A percentile compares a stretch with the other conserved stretches of the same genome.
These are phyloP conservation scores for Colletotrichum liriopes DNA, from an alignment of 2,329 filamentous ascomycete species.

Conservation along the genomic window DNA sequence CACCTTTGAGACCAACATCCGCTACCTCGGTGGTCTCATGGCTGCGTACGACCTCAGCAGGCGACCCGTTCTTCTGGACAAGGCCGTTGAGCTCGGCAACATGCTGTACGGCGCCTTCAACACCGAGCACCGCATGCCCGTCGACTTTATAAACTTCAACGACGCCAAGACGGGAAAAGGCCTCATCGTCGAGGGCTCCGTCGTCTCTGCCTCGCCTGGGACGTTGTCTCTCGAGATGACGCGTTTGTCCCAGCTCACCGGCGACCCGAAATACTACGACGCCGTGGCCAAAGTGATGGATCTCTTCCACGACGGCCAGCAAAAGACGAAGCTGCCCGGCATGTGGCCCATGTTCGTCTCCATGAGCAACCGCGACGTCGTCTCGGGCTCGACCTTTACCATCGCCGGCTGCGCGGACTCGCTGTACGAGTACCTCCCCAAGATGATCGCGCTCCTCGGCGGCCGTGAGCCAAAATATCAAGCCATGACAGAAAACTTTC, in stretches of 20 bases:
- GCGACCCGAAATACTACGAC: conserved; percentile 81
- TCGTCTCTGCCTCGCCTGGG: conserved; percentile 67
- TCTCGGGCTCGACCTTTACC: conserved; percentile 50
- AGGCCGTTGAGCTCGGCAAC: conserved; percentile 75
- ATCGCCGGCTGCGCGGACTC: conserved; percentile 60
- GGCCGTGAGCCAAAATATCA: conserved; percentile 70
- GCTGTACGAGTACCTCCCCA: conserved; percentile 59
- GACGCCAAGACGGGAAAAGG: conserved; percentile 55
- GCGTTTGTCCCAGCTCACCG: conserved; percentile 80
- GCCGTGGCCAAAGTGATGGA: conserved; percentile 79
- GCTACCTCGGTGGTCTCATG: conserved; percentile 79
- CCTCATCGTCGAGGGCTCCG: conserved; percentile 52
- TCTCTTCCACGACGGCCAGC: conserved; percentile 76
- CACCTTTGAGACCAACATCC: conserved; percentile 80
- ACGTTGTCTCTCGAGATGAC: conserved; percentile 83
- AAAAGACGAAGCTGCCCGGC: conserved; percentile 77
- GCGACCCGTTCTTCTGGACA: conserved; percentile 68
- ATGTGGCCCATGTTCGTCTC: conserved; percentile 80
- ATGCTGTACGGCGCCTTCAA: conserved; percentile 78
- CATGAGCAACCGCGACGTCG: conserved; percentile 65
- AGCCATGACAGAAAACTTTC: conserved; percentile 69
- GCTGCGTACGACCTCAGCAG: conserved; percentile 78
- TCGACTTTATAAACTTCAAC: conserved; percentile 62
- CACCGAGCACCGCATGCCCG: conserved; percentile 77
- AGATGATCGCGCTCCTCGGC: conserved; percentile 70